A percentile compares a stretch with the other conserved stretches of the same genome.
Evolutionary conservation across 202 grass and related monocot genomes (phyloP).

Genomic region (Carex sylvatica): DNA sequence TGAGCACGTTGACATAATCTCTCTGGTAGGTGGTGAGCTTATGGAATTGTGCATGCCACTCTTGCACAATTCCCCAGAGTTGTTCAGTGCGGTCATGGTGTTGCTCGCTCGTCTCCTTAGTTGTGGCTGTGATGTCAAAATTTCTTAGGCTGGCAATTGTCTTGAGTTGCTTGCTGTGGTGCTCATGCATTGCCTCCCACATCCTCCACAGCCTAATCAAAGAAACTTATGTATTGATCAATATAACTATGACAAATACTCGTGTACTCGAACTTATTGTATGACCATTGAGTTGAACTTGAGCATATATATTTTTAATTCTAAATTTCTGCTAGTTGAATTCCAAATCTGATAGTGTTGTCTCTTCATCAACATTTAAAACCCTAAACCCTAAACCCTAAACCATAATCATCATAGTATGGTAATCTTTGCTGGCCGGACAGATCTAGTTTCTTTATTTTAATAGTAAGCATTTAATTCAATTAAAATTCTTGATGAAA

Average conservation of each 20-base stretch:
- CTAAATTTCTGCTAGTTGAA: not conserved
- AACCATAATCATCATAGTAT: not conserved
- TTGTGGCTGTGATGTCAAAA: conserved; percentile 35
- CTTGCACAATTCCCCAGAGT: conserved; percentile 42
- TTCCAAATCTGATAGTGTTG: not conserved
- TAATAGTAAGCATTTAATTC: not conserved
- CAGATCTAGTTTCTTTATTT: not conserved
- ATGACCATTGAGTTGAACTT: not conserved
- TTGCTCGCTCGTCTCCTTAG: conserved; percentile 52
- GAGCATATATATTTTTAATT: not conserved
- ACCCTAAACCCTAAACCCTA: no score
- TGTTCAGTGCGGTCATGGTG: conserved; percentile 52
- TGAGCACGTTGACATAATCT: conserved; percentile 50
- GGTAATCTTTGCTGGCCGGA: not conserved
- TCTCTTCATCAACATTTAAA: not conserved
- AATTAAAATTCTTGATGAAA: not conserved
- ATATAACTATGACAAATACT: not conserved
- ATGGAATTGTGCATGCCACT: conserved; percentile 62
- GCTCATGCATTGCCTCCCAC: conserved; percentile 58
- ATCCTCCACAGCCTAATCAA: conserved; percentile 62
- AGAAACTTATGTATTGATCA: not conserved
- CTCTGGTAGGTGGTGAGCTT: conserved; percentile 62
- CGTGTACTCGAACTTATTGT: not conserved
- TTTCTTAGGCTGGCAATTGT: conserved; percentile 52
- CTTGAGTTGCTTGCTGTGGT: conserved; percentile 52